Conservation (phyloP, 164 flowering plant species). For the Tinospora cordifolia region DNA sequence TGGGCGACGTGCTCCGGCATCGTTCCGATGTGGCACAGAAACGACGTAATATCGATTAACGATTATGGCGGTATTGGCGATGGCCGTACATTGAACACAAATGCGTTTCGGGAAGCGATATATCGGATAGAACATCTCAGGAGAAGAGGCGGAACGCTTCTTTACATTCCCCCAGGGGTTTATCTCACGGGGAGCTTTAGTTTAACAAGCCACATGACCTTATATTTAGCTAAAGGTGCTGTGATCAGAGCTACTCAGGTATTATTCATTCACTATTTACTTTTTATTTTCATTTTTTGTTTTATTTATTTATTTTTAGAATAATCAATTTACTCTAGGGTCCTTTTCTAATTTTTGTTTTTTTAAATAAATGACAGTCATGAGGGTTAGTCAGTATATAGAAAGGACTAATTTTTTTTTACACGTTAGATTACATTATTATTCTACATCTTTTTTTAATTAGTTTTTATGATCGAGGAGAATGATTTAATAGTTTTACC, state of each 20-base stretch:
- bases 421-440: too few species aligned
- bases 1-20: slow-evolving; percentile 63
- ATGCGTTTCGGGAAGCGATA: slow-evolving; percentile 70
- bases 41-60: slow-evolving; percentile 58
- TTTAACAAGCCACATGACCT: slow-evolving; percentile 91
- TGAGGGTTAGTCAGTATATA: too few species aligned
- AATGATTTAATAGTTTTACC: not conserved
- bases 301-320: too few species aligned
- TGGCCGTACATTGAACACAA: slow-evolving; percentile 74
- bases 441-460: too few species aligned
- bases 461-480: not conserved
- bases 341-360: too few species aligned
- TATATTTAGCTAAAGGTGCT: slow-evolving; percentile 75
- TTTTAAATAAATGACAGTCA: too few species aligned
- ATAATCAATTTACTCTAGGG: not conserved
- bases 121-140: slow-evolving; percentile 67
- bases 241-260: slow-evolving; percentile 84
- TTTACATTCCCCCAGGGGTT: slow-evolving; percentile 82
- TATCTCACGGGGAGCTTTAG: slow-evolving; percentile 73
- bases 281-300: too few species aligned
- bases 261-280: not conserved
- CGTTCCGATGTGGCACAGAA: slow-evolving; percentile 58
- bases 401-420: too few species aligned
- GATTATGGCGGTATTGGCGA: slow-evolving; percentile 95
- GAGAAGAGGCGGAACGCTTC: slow-evolving; percentile 78